Conservation (phyloP, 2,329 filamentous ascomycete species). For the Juglanconis juglandina region DNA sequence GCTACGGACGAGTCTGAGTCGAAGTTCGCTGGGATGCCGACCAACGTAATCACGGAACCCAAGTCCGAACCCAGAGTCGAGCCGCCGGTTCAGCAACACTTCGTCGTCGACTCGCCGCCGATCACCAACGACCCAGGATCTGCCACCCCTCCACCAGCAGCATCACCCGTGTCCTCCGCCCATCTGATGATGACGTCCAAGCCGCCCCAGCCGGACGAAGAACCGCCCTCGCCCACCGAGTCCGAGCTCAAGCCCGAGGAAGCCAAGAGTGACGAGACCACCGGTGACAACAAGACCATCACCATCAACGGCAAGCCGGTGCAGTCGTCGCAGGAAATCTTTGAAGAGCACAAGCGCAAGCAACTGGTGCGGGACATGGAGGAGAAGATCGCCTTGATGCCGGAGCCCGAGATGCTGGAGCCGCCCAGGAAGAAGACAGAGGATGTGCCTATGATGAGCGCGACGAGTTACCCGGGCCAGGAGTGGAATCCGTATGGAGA, state of each 20-base stretch:
- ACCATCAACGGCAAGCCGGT: constrained; percentile 21
- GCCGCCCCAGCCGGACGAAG: constrained; percentile 3
- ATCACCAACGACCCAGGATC: not conserved
- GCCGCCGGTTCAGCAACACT: not conserved
- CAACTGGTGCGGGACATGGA: constrained; percentile 44
- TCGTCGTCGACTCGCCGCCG: constrained; percentile 9
- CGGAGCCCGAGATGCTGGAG: constrained; percentile 25
- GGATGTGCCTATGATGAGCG: constrained; percentile 57
- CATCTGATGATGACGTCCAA: not conserved
- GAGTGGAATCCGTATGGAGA: constrained; percentile 61
- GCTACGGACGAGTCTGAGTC: constrained; percentile 8
- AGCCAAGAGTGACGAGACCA: not conserved
- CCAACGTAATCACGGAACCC: constrained; percentile 7
- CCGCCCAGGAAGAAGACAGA: constrained; percentile 36
- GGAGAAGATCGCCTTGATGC: constrained; percentile 49
- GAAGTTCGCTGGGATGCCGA: constrained; percentile 16
- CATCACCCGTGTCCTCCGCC: not conserved
- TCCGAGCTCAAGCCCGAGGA: not conserved
- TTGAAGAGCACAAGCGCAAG: constrained; percentile 43
- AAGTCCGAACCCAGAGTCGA: constrained; percentile 5
- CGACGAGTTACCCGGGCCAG: constrained; percentile 67
- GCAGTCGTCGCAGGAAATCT: constrained; percentile 29
- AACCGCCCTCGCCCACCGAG: constrained; percentile 8
- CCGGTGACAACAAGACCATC: not conserved
- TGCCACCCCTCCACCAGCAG: not conserved